Evolutionary conservation across 2,329 filamentous ascomycete genomes (phyloP).

Genomic region (Arthrobotrys pseudoclavata): DNA sequence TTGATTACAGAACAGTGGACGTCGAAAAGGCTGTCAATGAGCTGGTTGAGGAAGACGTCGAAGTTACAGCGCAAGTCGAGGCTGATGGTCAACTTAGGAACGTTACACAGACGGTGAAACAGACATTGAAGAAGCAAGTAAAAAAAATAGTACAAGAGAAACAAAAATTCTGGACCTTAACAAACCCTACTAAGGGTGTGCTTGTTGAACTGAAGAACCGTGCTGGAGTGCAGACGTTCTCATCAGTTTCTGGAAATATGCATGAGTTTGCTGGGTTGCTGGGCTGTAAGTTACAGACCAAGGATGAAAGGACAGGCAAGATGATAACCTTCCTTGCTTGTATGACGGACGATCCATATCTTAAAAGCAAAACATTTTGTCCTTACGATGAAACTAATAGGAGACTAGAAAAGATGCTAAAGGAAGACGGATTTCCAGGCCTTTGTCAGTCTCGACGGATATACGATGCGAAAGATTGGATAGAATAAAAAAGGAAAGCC

Average conservation of each 20-base stretch:
- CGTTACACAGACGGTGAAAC: background rate
- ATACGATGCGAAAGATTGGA: background rate
- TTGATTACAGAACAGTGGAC: background rate
- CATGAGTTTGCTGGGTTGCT: slow-evolving; percentile 2
- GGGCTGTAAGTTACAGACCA: background rate
- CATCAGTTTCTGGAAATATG: slow-evolving; percentile 4
- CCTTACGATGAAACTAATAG: background rate
- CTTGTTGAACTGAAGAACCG: background rate
- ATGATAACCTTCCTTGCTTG: slow-evolving; percentile 23
- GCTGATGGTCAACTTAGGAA: background rate
- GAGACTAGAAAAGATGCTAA: background rate
- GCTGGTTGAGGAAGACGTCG: background rate
- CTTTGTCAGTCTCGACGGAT: background rate
- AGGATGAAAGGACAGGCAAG: slow-evolving; percentile 10
- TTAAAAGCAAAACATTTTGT: slow-evolving; percentile 14
- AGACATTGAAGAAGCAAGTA: background rate
- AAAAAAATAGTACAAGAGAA: background rate
- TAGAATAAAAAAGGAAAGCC: background rate
- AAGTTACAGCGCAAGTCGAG: slow-evolving; percentile 1
- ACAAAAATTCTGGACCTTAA: slow-evolving; percentile 2
- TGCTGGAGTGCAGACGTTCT: background rate
- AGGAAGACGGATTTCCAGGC: background rate
- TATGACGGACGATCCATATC: slow-evolving; percentile 7
- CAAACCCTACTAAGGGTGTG: background rate
- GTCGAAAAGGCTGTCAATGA: background rate